Conservation (phyloP, 768 basidiomycete genomes). For the Psilocybe subaeruginosa region DNA sequence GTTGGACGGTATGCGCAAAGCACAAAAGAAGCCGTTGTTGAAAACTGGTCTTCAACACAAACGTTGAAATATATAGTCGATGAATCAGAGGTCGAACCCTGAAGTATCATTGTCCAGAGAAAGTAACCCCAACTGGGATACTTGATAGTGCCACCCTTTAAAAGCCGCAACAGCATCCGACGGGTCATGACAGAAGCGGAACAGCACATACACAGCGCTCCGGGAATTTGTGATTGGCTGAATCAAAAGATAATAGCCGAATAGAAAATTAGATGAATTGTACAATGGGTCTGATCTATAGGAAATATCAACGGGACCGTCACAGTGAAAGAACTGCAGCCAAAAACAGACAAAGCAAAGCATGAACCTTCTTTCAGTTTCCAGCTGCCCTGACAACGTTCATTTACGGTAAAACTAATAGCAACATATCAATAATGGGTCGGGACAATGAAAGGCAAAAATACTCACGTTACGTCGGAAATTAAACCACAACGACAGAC, state of each 20-base stretch:
- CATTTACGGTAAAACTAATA: conserved; percentile 83
- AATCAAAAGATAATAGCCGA: neutral
- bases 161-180: neutral
- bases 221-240: neutral
- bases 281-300: neutral
- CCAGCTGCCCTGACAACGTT: conserved; percentile 8
- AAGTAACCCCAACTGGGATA: no score
- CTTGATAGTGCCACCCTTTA: neutral
- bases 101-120: neutral
- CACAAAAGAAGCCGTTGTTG: neutral
- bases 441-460: neutral
- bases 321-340: neutral
- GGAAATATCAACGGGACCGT: neutral
- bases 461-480: conserved; percentile 89
- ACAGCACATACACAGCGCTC: neutral
- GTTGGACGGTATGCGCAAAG: neutral
- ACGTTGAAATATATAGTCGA: neutral
- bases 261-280: neutral
- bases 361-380: neutral
- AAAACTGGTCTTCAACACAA: neutral
- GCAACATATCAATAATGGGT: conserved; percentile 18
- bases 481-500: conserved; percentile 94
- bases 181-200: neutral
- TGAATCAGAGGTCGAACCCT: neutral
- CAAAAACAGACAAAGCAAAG: neutral